Evolutionary conservation across 768 basidiomycete species (phyloP).

Genomic region (Trametes elegans): DNA sequence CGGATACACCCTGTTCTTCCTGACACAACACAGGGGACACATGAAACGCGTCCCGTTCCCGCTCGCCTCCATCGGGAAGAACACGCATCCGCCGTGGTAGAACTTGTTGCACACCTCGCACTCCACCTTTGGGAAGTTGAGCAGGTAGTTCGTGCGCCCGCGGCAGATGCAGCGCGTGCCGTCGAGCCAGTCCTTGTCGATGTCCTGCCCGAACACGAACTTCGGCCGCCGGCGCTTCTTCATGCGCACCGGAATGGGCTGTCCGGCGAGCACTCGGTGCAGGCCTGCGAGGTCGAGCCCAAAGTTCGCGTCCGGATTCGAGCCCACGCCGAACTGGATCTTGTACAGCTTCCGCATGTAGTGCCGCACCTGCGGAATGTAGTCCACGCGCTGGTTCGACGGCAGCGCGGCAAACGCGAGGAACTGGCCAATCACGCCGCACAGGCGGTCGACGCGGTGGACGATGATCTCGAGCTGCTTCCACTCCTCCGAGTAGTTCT

Average conservation of each 20-base stretch:
- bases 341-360: slow-evolving; percentile 90
- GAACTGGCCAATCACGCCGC: slow-evolving; percentile 76
- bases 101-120: slow-evolving; percentile 64
- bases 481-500: slow-evolving; percentile 77
- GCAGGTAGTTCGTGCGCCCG: slow-evolving; percentile 59
- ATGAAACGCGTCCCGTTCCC: slow-evolving; percentile 45
- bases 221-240: slow-evolving; percentile 61
- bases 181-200: slow-evolving; percentile 71
- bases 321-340: slow-evolving; percentile 86
- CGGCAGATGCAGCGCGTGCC: slow-evolving; percentile 81
- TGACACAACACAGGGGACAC: slow-evolving; percentile 77
- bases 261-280: slow-evolving; percentile 75
- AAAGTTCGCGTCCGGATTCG: slow-evolving; percentile 76
- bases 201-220: slow-evolving; percentile 75
- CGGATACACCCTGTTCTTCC: slow-evolving; percentile 67
- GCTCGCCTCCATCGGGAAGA: slow-evolving; percentile 55
- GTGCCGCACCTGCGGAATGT: slow-evolving; percentile 81
- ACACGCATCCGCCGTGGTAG: slow-evolving; percentile 78
- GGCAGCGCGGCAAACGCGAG: slow-evolving; percentile 67
- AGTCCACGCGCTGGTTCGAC: slow-evolving; percentile 70
- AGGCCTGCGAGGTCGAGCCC: slow-evolving; percentile 81
- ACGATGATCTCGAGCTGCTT: slow-evolving; percentile 79
- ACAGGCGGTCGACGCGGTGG: slow-evolving; percentile 74
- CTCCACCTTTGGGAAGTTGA: slow-evolving; percentile 59
- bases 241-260: slow-evolving; percentile 47